Evolutionary conservation across 1,139 yeast genomes (phyloP), one percentile per base, ranked within the genome.

Genomic region (Geotrichum reessii): DNA sequence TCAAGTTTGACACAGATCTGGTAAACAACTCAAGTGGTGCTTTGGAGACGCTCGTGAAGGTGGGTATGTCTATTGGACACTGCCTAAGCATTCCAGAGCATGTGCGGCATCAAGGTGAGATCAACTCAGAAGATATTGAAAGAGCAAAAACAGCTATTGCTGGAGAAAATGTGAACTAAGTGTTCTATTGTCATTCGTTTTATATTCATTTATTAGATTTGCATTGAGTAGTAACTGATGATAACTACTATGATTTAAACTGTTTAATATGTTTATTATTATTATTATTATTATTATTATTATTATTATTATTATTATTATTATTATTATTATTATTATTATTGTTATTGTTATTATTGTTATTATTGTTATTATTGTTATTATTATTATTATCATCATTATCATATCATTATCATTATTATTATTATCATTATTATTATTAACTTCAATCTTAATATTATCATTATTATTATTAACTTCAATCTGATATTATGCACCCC

Each of bases 61-160:
- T 92, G 1, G 99, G 98, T 0, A 93, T 89, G 85, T 87, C 96
- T 52, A 81, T 92, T 47, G 98, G 97, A 0, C 97, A 92, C 70
- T 66, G 80, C 0, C 64, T 63, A 2, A 61, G 58, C 31, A 52
- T 59, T 6, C 64, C 69, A 12, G 67, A 67, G 56, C 67, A 58
- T 55, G 58, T 54, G 17, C 61, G 70, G 21, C 48, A 56, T 25
- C 56, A 61, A 24, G 52, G 19, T n/a, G 44, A 37, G 21, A 66
- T 69, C 31, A 63, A 67, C n/a, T 50, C 55, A 48, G 55, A 59
- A 11, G 62, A 67, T 28, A 62, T 66, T 56, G 58, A 63, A 48
- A 53, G 67, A 4, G 70, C 69, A 3, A 62, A 61, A 28, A 60
- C 66, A 24, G 59, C 55, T 5, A 67, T 67, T 50, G 61, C 61